A percentile compares a stretch with the other conserved stretches of the same genome.
phyloP scores from a whole-genome alignment of 2,329 filamentous ascomycete genomes.

The Pseudocercospora macadamiae region DNA sequence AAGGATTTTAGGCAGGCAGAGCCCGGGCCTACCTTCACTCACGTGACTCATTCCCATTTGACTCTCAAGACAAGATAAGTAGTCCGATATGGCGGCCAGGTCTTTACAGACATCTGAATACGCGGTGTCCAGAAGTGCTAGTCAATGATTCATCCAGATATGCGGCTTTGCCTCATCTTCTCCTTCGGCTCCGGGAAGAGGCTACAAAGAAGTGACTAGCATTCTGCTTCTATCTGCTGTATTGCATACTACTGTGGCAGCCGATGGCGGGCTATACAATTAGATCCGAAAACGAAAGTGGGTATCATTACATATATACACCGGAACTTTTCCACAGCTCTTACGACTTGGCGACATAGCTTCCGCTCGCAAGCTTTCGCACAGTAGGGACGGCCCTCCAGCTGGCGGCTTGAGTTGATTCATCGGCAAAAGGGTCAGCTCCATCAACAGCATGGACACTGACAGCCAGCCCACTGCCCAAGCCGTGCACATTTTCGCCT shows the following conservation, averaged over 20 bases:
- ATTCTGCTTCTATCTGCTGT: neutral
- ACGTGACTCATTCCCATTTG: too few relatives aligned
- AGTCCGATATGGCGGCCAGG: too few relatives aligned
- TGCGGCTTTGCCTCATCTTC: too few relatives aligned
- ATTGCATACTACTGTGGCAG: neutral
- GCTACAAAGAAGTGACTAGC: neutral
- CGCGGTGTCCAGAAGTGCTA: too few relatives aligned
- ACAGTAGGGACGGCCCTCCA: conserved; percentile 71
- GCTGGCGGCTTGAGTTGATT: conserved; percentile 42
- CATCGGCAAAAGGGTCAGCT: conserved; percentile 73
- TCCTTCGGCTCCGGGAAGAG: too few relatives aligned
- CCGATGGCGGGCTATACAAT: neutral
- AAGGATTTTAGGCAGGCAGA: conserved; percentile 1
- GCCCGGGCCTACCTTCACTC: too few relatives aligned
- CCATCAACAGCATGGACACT: conserved; percentile 52
- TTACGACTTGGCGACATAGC: conserved; percentile 55
- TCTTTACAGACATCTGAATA: too few relatives aligned
- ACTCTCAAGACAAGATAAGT: too few relatives aligned
- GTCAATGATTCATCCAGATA: too few relatives aligned
- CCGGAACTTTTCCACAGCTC: neutral
- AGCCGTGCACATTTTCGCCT: conserved; percentile 50
- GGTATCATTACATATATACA: conserved; percentile 26
- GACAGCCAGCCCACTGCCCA: conserved; percentile 67
- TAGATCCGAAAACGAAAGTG: neutral
- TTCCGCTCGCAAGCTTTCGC: conserved; percentile 73